A percentile compares a stretch with the other conserved stretches of the same genome.
These are phyloP conservation scores for Neurospora sp. DNA, from an alignment of 495 filamentous ascomycete species.

Conservation along the genomic window DNA sequence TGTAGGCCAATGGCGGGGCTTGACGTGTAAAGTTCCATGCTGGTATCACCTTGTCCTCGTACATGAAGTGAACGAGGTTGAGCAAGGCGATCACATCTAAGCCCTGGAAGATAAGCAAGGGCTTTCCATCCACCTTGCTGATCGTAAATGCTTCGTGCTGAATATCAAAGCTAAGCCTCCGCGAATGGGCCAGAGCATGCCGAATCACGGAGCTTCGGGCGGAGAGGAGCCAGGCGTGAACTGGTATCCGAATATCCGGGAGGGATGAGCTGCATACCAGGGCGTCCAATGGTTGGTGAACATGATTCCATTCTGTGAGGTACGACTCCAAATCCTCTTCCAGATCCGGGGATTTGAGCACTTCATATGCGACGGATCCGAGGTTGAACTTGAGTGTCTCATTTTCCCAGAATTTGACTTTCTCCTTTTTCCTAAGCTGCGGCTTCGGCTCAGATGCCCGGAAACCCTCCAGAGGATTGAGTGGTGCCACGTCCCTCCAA, in stretches of 20 bases:
- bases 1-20: slow-evolving; percentile 47
- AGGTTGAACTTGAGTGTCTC: slow-evolving; percentile 20
- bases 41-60: slow-evolving; percentile 70
- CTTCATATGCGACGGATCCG: slow-evolving; percentile 29
- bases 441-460: slow-evolving; percentile 20
- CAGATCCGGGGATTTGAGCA: slow-evolving; percentile 46
- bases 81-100: slow-evolving; percentile 66
- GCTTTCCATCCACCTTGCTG: slow-evolving; percentile 37
- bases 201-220: slow-evolving; percentile 63
- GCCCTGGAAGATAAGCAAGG: slow-evolving; percentile 49
- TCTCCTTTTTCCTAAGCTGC: slow-evolving; percentile 16
- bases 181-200: slow-evolving; percentile 44
- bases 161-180: slow-evolving; percentile 25
- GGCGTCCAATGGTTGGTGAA: slow-evolving; percentile 32
- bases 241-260: slow-evolving; percentile 60
- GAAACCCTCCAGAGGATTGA: slow-evolving; percentile 52
- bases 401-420: slow-evolving; percentile 25
- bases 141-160: slow-evolving; percentile 50
- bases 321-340: slow-evolving; percentile 43
- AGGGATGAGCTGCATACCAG: slow-evolving; percentile 43
- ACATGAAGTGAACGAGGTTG: slow-evolving; percentile 70
- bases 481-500: slow-evolving; percentile 61
- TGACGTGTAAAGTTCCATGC: slow-evolving; percentile 69
- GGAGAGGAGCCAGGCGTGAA: slow-evolving; percentile 72
- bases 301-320: slow-evolving; percentile 24